These are phyloP conservation scores for Solanum virginianum DNA, from an alignment of 257 asterid genomes.

Conservation along the genomic window DNA sequence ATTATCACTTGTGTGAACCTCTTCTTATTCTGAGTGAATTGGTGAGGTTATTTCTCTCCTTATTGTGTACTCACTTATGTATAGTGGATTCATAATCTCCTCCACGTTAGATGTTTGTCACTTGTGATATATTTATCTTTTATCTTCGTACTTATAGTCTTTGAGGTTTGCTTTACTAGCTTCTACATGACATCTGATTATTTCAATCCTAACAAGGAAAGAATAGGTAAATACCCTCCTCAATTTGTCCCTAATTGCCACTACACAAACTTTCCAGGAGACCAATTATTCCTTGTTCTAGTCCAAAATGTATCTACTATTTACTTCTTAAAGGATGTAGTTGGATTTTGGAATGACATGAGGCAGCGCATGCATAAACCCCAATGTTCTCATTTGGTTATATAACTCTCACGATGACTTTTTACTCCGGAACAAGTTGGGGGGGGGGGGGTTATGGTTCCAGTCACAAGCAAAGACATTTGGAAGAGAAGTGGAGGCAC, in stretches of 20 bases:
- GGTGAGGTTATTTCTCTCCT: too few relatives aligned
- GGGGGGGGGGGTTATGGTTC: neutral
- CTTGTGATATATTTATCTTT: too few relatives aligned
- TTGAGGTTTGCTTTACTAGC: too few relatives aligned
- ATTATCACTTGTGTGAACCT: too few relatives aligned
- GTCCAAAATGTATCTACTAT: neutral
- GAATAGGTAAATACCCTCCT: neutral
- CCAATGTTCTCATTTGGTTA: neutral
- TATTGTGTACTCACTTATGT: too few relatives aligned
- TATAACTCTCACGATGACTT: neutral
- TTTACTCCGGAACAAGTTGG: neutral
- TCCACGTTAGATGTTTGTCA: too few relatives aligned
- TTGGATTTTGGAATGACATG: neutral
- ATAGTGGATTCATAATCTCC: too few relatives aligned
- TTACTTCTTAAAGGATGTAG: neutral
- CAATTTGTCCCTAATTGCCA: neutral
- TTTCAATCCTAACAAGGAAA: neutral
- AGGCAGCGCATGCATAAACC: neutral
- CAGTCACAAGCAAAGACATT: neutral
- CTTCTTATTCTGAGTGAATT: too few relatives aligned
- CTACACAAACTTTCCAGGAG: neutral
- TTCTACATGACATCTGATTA: too few relatives aligned
- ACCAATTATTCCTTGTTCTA: neutral
- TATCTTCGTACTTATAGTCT: too few relatives aligned
- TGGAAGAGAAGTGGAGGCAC: neutral